Conservation (phyloP, 1,139 yeast species). For the Kazachstania sp. region DNA sequence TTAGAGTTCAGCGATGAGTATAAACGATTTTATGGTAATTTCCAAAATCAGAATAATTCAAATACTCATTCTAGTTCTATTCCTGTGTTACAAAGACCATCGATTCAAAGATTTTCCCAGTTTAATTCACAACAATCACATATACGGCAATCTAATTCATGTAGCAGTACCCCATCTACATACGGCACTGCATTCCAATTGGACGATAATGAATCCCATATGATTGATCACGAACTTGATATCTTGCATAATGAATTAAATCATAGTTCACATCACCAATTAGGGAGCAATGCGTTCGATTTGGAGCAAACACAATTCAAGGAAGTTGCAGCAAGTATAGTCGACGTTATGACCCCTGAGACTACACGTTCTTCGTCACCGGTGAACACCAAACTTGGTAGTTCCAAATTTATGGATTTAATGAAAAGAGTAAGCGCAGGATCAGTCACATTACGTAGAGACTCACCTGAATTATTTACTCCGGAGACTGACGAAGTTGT, state of each 20-base stretch:
- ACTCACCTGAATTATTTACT: conserved; percentile 17
- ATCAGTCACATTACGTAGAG: conserved; percentile 21
- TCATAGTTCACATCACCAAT: background rate
- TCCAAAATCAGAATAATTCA: conserved; percentile 9
- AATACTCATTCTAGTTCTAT: background rate
- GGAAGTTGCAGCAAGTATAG: conserved; percentile 22
- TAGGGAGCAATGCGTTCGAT: background rate
- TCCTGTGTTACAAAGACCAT: background rate
- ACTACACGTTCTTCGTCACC: conserved; percentile 12
- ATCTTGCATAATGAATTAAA: conserved; percentile 18
- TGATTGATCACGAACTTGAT: conserved; percentile 14
- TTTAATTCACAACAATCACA: conserved; percentile 10
- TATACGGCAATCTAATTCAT: background rate
- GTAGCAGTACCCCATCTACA: background rate
- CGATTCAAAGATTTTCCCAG: background rate
- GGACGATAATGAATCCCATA: background rate
- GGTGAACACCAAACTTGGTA: conserved; percentile 16
- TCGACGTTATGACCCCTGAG: conserved; percentile 12
- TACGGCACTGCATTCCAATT: background rate
- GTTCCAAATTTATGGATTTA: conserved; percentile 26
- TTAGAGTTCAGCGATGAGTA: conserved; percentile 24
- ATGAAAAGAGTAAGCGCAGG: conserved; percentile 29
- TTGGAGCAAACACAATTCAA: conserved; percentile 22
- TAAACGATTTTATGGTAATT: conserved; percentile 19
- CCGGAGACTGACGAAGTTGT: conserved; percentile 20